A percentile compares a stretch with the other conserved stretches of the same genome.
Conservation (phyloP, 257 asterid species). For the Lycium ferocissimum region DNA sequence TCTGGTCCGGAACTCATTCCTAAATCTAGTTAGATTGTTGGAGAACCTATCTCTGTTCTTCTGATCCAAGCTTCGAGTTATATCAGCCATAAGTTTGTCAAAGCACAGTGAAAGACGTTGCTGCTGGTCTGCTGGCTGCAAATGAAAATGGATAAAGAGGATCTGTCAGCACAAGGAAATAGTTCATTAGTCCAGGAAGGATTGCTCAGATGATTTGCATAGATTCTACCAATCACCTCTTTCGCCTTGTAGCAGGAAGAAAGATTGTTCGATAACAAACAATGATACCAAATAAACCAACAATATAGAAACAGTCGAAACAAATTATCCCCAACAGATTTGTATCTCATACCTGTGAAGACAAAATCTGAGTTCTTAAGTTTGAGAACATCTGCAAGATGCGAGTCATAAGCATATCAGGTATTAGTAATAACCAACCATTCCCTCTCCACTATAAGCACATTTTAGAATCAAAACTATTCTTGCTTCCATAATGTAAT, state of each 20-base stretch:
- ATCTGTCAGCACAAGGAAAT: not conserved
- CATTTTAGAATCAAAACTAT: not conserved
- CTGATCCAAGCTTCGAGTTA: constrained; percentile 83
- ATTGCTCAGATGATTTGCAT: not conserved
- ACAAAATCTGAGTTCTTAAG: constrained; percentile 84
- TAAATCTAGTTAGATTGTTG: constrained; percentile 75
- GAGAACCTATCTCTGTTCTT: constrained; percentile 96
- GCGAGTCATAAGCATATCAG: constrained; percentile 1
- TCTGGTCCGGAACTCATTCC: constrained; percentile 88
- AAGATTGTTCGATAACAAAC: not conserved
- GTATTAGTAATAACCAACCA: not conserved
- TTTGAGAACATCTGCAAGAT: constrained; percentile 81
- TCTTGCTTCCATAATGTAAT: not conserved
- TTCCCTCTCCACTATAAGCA: not conserved
- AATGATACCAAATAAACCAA: not conserved
- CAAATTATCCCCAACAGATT: too few relatives aligned
- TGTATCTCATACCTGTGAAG: constrained; percentile 77
- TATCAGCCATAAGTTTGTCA: constrained; percentile 85
- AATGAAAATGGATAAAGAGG: constrained; percentile 18
- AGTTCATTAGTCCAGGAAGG: not conserved
- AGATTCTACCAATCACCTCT: not conserved
- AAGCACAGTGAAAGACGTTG: constrained; percentile 83
- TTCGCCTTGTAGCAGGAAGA: not conserved
- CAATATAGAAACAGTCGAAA: too few relatives aligned
- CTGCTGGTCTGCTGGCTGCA: constrained; percentile 90